Evolutionary conservation across 164 flowering plant species (phyloP).

Genomic region (Buxus sempervirens): DNA sequence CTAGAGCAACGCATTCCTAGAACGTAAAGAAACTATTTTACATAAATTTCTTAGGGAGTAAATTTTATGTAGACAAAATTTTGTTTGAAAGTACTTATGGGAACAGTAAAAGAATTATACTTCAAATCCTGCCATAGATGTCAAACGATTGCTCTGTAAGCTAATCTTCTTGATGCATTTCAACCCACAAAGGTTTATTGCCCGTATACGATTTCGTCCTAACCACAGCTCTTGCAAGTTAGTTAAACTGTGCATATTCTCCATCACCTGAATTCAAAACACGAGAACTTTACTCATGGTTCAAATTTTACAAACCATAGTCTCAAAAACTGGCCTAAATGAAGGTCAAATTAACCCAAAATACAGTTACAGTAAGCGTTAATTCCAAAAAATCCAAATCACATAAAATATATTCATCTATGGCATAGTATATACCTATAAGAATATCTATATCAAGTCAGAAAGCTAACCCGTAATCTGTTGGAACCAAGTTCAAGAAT

Average conservation of each 20-base stretch:
- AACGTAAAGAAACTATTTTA: background rate
- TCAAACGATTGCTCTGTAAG: slow-evolving; percentile 93
- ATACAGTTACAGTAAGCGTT: background rate
- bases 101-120: slow-evolving; percentile 28
- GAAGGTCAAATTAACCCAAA: background rate
- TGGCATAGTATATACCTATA: background rate
- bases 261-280: slow-evolving; percentile 72
- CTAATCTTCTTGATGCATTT: slow-evolving; percentile 82
- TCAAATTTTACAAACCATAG: background rate
- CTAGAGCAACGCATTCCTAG: slow-evolving; percentile 87
- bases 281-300: background rate
- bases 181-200: slow-evolving; percentile 76
- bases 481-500: slow-evolving; percentile 98
- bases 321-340: background rate
- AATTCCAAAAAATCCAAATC: background rate
- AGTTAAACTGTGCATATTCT: slow-evolving; percentile 61
- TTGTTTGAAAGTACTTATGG: background rate
- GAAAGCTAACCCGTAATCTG: slow-evolving; percentile 68
- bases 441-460: background rate
- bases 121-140: slow-evolving; percentile 87
- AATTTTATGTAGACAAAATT: background rate
- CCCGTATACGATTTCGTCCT: slow-evolving; percentile 81
- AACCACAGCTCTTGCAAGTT: slow-evolving; percentile 91
- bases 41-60: too few relatives aligned
- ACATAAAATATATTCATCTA: background rate